phyloP scores from a whole-genome alignment of 305 asterid genomes.

The Rubia balearica region DNA sequence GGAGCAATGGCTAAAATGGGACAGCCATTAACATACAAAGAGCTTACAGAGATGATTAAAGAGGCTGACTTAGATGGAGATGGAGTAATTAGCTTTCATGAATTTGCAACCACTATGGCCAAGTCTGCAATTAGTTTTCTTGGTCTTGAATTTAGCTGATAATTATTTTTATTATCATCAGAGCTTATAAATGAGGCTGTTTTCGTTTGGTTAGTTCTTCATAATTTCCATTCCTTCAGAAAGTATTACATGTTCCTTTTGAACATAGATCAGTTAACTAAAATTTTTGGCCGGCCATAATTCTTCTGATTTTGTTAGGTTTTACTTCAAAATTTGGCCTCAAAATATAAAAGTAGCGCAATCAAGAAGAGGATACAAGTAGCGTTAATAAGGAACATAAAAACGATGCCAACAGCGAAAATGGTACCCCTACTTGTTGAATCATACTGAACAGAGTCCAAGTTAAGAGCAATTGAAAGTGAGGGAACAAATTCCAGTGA shows the following conservation, averaged over 20 bases:
- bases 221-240: not conserved
- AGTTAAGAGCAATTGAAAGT: not conserved
- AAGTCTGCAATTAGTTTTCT: constrained; percentile 39
- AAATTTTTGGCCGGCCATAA: no score
- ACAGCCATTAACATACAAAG: constrained; percentile 43
- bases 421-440: not conserved
- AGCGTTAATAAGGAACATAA: not conserved
- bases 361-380: not conserved
- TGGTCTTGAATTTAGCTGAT: constrained; percentile 22
- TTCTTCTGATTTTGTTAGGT: not conserved
- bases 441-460: not conserved
- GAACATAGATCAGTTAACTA: no score
- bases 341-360: not conserved
- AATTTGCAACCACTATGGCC: constrained; percentile 44
- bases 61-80: constrained; percentile 60
- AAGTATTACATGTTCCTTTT: no score
- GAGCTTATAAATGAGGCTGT: not conserved
- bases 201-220: not conserved
- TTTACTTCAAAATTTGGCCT: not conserved
- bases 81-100: constrained; percentile 51
- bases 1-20: constrained; percentile 61
- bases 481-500: not conserved
- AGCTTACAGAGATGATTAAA: constrained; percentile 44
- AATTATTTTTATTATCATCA: not conserved
- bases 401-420: not conserved